These are phyloP conservation scores for Triticum aestivum DNA, from an alignment of 176 grass and related monocot species.

Conservation along the genomic window DNA sequence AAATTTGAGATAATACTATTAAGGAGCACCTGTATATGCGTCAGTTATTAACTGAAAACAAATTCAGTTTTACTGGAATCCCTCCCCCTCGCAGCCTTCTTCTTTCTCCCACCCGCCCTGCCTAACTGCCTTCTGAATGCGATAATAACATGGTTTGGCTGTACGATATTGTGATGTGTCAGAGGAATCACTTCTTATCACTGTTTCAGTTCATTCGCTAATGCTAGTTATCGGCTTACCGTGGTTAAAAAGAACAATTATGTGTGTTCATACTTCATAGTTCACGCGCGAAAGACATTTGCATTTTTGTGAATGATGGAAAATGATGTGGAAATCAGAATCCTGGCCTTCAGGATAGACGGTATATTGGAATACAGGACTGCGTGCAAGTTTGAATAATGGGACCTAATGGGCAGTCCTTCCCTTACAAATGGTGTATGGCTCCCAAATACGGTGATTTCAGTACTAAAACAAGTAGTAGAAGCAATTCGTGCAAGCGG, in stretches of 20 bases:
- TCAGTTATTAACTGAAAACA: not conserved
- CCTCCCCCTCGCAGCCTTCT: too few relatives aligned
- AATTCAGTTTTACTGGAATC: not conserved
- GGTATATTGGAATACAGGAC: too few relatives aligned
- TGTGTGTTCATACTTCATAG: too few relatives aligned
- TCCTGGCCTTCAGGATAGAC: too few relatives aligned
- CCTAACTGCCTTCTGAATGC: not conserved
- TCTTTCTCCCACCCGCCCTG: too few relatives aligned
- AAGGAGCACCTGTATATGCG: not conserved
- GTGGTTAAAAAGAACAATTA: too few relatives aligned
- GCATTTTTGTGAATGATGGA: too few relatives aligned
- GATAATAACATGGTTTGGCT: not conserved
- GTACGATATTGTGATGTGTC: not conserved
- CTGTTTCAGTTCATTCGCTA: too few relatives aligned
- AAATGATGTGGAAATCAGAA: too few relatives aligned
- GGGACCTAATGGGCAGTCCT: not conserved
- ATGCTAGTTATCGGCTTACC: too few relatives aligned
- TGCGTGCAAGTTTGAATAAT: not conserved
- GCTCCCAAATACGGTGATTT: not conserved
- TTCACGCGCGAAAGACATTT: too few relatives aligned
- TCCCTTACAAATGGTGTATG: not conserved
- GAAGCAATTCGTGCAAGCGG: not conserved
- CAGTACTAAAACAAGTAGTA: not conserved
- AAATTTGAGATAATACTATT: not conserved
- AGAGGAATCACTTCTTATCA: not conserved